Evolutionary conservation across 179 eudicot species (phyloP), one percentile per base, ranked within the genome.

Genomic region (Spergularia azorica): DNA sequence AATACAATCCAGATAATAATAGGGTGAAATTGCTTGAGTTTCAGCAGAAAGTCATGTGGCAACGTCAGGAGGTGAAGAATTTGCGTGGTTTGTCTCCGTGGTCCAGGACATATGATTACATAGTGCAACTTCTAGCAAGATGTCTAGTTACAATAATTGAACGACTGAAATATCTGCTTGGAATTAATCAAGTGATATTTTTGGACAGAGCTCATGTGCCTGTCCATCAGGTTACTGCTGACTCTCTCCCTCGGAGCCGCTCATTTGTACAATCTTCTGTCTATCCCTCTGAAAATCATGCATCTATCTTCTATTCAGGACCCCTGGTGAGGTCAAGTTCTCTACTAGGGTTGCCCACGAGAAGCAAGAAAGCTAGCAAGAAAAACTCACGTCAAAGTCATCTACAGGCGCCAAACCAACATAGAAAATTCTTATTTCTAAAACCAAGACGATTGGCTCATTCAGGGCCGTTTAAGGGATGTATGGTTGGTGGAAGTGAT

Each of bases 21-120:
- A 57, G 77, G 50, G 84, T 83, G 58, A 83, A 85, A 73, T 76
- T 83, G 78, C 86, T 85, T 9, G 88, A 85, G 56, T 85, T 80
- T 80, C 86, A 83, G 76, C 88, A 85, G 65, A 85, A 85, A 77
- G 88, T 85, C 65, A 80, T 83, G 11, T 75, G 86, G 82, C 88
- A 85, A 58, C 88, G 86, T 2, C 86, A 85, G 46, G 88, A 85
- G 74, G 88, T 85, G 77, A 85, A 83, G 60, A 80, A 76, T 65
- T 67, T 85, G 61, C 82, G 79, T 55, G 84, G 79, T 63, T 68
- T 85, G 81, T 85, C 88, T 7, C 88, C 86, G 14, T 85, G 88
- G 88, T 80, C 82, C 17, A 73, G 88, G 52, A 83, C 84, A 26
- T 78, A 80, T 52, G 80, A 80, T 55, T 80, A 85, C 73, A 66